Base-by-base conservation (phyloP, 164 flowering plant species). In the Malania oleifera region DNA sequence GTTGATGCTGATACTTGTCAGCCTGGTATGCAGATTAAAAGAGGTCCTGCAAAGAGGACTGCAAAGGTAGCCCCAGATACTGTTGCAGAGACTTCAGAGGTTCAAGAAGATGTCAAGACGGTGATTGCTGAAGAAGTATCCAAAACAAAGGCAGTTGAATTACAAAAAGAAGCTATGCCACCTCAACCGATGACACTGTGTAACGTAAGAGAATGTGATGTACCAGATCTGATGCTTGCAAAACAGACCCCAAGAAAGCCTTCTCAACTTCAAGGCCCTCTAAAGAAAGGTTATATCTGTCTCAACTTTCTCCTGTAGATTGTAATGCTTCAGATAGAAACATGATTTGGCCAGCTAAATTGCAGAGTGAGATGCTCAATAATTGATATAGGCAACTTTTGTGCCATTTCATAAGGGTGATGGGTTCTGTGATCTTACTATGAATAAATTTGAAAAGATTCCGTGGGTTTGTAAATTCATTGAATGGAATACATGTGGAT, bases 121-220 rank as follows among this genome's bases (percentile, higher is more conserved):
- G 61, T 48, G 52, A 53, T 71, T 57, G 70, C 64, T 23, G 68
- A 70, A 47, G 71, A 76, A 31, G 52, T 65, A 22, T 65, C 75
- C 17, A 62, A 62, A 39, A 62, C 65, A 65, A 64, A 43, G 48
- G 40, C 48, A 45, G 31, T 50, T 11, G 54, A 20, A 47, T n/a
- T 9, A 22, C 8, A 7, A 24, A 47, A 47, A 4, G 26, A 47
- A 20, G 9, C 52, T 20, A 3, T 47, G 26, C 52, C 15, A 8
- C 28, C 28, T 47, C 28, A 47, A 47, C 24, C 22, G 24, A 25
- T 14, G 10, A 47, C 52, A 25, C 2, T 6, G 10, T 3, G 52
- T 20, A 18, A 3, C 24, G 6, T 9, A 14, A 47, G 12, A 47
- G 24, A 20, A n/a, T 47, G 52, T 47, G 13, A 17, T 8, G 28